Conservation (phyloP, 768 basidiomycete genomes). For the Pulveroboletus sp. region DNA sequence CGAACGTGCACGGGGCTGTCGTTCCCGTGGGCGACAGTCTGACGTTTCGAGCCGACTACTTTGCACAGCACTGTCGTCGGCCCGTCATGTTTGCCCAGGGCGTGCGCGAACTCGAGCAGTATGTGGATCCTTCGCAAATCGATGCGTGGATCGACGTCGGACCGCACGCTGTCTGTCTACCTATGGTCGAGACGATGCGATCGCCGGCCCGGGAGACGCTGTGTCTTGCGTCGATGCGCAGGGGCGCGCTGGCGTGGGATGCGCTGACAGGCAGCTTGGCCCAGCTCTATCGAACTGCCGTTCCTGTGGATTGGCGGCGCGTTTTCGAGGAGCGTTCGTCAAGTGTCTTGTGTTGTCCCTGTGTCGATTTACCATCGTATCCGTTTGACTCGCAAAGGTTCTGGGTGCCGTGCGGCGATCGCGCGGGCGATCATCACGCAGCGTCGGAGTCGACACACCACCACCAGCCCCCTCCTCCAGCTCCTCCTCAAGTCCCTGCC, state of each 20-base stretch:
- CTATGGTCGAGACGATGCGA: conserved; percentile 44
- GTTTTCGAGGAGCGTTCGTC: conserved; percentile 45
- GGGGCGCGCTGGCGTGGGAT: conserved; percentile 39
- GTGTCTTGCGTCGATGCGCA: conserved; percentile 49
- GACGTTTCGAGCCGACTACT: conserved; percentile 48
- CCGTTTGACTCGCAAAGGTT: conserved; percentile 54
- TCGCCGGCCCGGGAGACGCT: conserved; percentile 29
- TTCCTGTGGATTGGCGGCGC: conserved; percentile 49
- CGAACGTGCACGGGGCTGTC: conserved; percentile 53
- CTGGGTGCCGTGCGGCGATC: conserved; percentile 49
- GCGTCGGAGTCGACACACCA: conserved; percentile 1
- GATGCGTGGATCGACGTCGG: conserved; percentile 65
- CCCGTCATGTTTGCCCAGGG: conserved; percentile 53
- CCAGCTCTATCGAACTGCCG: conserved; percentile 41
- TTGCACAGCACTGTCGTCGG: conserved; percentile 52
- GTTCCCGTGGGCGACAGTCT: conserved; percentile 47
- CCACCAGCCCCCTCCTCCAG: not conserved
- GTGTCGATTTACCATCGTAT: conserved; percentile 57
- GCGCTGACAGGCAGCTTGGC: conserved; percentile 44
- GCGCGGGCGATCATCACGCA: not conserved
- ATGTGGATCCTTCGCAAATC: conserved; percentile 23
- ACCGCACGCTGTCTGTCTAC: conserved; percentile 53
- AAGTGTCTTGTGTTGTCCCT: conserved; percentile 19
- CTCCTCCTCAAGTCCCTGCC: not conserved
- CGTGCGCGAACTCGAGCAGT: conserved; percentile 37